Evolutionary conservation across 495 filamentous ascomycete genomes (phyloP).

Genomic region (Darksidea phi): DNA sequence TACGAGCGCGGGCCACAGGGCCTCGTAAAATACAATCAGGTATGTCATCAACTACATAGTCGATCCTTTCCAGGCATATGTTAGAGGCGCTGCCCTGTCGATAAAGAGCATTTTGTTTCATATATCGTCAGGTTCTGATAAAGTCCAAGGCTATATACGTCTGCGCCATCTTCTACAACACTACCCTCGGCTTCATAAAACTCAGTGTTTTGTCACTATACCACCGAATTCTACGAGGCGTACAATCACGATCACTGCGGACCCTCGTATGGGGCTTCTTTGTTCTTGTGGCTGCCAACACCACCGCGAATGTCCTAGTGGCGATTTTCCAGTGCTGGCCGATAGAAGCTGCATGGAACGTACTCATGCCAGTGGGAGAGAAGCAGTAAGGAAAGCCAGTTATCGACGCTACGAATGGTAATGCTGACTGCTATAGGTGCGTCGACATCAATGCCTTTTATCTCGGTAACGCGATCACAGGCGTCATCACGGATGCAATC

Average conservation of each 20-base stretch:
- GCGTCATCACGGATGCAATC: conserved; percentile 12
- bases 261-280: conserved; percentile 13
- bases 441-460: conserved; percentile 19
- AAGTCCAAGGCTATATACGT: conserved; percentile 21
- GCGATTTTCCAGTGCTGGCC: conserved; percentile 17
- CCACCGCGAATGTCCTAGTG: conserved; percentile 15
- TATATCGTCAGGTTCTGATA: too few species aligned
- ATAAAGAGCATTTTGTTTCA: too few species aligned
- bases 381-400: conserved; percentile 9
- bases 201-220: conserved; percentile 21
- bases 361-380: background rate
- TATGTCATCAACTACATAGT: too few species aligned
- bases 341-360: conserved; percentile 20
- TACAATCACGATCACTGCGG: conserved; percentile 3
- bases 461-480: conserved; percentile 11
- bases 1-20: conserved; percentile 6
- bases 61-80: too few species aligned
- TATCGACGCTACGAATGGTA: background rate
- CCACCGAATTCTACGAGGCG: conserved; percentile 9
- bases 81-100: too few species aligned
- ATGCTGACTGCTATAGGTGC: conserved; percentile 10
- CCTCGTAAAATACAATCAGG: conserved; percentile 15
- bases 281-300: conserved; percentile 7
- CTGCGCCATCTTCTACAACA: conserved; percentile 20
- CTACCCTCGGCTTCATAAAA: conserved; percentile 22